Percentiles rank a stretch among this genome's conserved stretches.
Evolutionary conservation across 345 rosid species (phyloP).

Genomic region (Ceriops decandra): DNA sequence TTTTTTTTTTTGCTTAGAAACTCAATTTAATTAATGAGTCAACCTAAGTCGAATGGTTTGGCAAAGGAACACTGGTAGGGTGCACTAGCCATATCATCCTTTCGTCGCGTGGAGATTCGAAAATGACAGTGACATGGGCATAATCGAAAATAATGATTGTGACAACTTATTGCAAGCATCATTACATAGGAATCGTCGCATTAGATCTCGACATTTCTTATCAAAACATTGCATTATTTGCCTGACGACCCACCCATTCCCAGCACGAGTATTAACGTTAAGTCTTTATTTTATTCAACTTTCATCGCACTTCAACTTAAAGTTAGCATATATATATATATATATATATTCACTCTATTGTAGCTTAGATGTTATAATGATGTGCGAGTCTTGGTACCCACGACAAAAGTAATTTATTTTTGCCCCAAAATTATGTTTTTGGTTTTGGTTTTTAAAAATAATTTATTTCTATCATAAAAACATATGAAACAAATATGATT

Average conservation of each 20-base stretch:
- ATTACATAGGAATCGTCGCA: neutral
- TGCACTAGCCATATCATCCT: neutral
- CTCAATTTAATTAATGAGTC: neutral
- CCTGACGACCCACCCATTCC: neutral
- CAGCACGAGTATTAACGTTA: neutral
- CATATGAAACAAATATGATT: too few species aligned
- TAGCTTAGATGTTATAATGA: too few species aligned
- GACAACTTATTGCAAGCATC: neutral
- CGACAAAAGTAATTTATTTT: too few species aligned
- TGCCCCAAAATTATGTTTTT: too few species aligned
- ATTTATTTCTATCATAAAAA: too few species aligned
- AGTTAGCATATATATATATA: neutral
- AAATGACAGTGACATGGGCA: neutral
- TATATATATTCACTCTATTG: neutral
- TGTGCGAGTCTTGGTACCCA: too few species aligned
- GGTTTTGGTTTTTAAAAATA: too few species aligned
- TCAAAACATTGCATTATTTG: neutral
- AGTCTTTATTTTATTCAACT: neutral
- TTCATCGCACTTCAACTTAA: too few species aligned
- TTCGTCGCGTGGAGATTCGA: neutral
- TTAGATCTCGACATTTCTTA: neutral
- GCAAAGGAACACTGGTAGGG: constrained; percentile 31
- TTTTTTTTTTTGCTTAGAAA: neutral
- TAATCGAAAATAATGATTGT: neutral
- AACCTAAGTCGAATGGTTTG: constrained; percentile 12